Evolutionary conservation across 352 stramenopile genomes (phyloP).

Genomic region (Globisporangium recalcitrans): DNA sequence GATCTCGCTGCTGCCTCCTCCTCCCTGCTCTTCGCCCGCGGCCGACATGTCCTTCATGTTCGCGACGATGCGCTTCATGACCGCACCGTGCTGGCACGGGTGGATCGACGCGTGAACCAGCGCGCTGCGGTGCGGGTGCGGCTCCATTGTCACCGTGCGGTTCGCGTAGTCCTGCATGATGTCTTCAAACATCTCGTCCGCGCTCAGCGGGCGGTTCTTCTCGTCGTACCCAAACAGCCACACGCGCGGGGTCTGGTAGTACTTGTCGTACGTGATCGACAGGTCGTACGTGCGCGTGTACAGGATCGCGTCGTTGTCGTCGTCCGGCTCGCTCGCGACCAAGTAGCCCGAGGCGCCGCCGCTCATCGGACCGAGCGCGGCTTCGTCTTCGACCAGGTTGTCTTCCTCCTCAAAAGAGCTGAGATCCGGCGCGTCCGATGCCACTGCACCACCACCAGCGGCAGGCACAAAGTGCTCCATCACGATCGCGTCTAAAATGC

Average conservation of each 20-base stretch:
- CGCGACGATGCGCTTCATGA: constrained; percentile 97
- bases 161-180: constrained; percentile 99
- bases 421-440: constrained; percentile 38
- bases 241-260: constrained; percentile 98
- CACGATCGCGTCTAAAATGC: constrained; percentile 65
- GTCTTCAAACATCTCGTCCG: constrained; percentile 97
- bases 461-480: constrained; percentile 55
- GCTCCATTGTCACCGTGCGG: constrained; percentile 98
- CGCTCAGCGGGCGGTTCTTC: constrained; percentile 78
- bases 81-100: constrained; percentile 96
- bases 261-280: constrained; percentile 99
- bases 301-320: constrained; percentile 89
- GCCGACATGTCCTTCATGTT: constrained; percentile 81
- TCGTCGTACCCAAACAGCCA: constrained; percentile 97
- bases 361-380: constrained; percentile 25
- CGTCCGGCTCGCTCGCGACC: constrained; percentile 67
- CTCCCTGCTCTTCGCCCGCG: constrained; percentile 24
- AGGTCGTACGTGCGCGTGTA: constrained; percentile 98
- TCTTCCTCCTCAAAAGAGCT: constrained; percentile 77
- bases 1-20: constrained; percentile 40
- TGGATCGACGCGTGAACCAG: constrained; percentile 95
- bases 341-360: constrained; percentile 54
- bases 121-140: constrained; percentile 90
- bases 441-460: background rate
- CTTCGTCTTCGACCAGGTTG: constrained; percentile 65